Base-by-base conservation (phyloP, 352 stramenopile genomes). In the Phytophthora cactorum region DNA sequence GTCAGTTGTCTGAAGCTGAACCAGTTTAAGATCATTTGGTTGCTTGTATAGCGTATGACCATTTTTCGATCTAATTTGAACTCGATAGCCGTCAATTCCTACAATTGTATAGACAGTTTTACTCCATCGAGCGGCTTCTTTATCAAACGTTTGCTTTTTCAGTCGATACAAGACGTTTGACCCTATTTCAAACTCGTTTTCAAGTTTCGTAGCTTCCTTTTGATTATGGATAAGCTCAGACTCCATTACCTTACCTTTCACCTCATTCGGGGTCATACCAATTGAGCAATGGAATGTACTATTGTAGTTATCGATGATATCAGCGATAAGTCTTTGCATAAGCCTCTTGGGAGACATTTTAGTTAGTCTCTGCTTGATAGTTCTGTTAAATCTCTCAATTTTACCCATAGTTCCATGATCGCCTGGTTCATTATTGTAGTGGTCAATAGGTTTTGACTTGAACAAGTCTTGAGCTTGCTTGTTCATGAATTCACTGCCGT, bases 21-120 rank as follows among this genome's bases (percentile, higher is more conserved):
- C 66, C 1, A 65, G 0, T 32, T 72, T 71, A 0, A 79, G 14
- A 27, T 75, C 71, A 31, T 63, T 66, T 0, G 15, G 39, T 31
- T 7, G 11, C 25, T 55, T 63, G 17, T 55, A 63, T 4, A 55
- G 31, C 12, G 45, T 63, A 55, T 55, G 32, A 22, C 45, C 43
- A 53, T 63, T 63, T 14, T 55, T 63, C 8, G 45, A 63, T 12
- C 22, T 38, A 44, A 62, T 62, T 52, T 52, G 43, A 14, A 62
- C 17, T 31, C 29, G 41, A 53, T 62, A 62, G 28, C 54, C 41
- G 14, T 62, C 54, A 10, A 62, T 53, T 11, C 54, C 54, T 17
- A 63, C 32, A 28, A 63, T 55, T 32, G 15, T 27, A 27, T 55
- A 55, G 32, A 63, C n/a, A 43, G 43, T 5, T 31, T 60, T 60